These are phyloP conservation scores for Pseudogymnoascus sp. DNA, from an alignment of 2,329 filamentous ascomycete species.

Conservation along the genomic window DNA sequence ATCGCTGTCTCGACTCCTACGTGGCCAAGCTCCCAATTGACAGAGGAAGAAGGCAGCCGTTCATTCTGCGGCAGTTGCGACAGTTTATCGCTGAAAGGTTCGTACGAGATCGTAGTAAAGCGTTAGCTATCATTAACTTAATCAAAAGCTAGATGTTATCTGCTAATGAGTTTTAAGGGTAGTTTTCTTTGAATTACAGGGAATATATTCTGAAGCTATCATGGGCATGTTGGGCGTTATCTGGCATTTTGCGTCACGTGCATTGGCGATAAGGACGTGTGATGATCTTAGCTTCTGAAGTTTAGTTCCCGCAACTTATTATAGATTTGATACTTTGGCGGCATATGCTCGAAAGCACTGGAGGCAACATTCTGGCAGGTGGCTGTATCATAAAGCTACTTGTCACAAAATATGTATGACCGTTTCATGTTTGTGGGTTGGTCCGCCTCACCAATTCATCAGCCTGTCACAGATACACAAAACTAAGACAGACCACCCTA, in stretches of 20 bases:
- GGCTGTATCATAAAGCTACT: not conserved
- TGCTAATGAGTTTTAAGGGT: not conserved
- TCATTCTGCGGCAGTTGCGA: not conserved
- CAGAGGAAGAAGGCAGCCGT: not conserved
- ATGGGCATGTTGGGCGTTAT: not conserved
- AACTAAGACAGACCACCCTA: not conserved
- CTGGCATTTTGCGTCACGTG: not conserved
- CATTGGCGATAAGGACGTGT: not conserved
- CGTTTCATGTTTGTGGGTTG: not conserved
- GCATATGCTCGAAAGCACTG: not conserved
- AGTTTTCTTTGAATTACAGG: not conserved
- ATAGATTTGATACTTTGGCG: not conserved
- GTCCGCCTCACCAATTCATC: not conserved
- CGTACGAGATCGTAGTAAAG: not conserved
- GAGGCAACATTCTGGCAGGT: not conserved
- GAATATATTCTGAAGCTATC: not conserved
- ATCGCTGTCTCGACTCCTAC: constrained; percentile 5
- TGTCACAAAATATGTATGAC: constrained; percentile 1
- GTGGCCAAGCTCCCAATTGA: not conserved
- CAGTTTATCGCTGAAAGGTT: not conserved
- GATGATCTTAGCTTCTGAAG: not conserved
- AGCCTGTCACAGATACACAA: not conserved
- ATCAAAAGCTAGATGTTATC: not conserved
- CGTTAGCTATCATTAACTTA: not conserved
- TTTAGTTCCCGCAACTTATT: not conserved